Evolutionary conservation across 306 rosid species (phyloP), one percentile per base, ranked within the genome.

Genomic region (Cicer cuneatum): DNA sequence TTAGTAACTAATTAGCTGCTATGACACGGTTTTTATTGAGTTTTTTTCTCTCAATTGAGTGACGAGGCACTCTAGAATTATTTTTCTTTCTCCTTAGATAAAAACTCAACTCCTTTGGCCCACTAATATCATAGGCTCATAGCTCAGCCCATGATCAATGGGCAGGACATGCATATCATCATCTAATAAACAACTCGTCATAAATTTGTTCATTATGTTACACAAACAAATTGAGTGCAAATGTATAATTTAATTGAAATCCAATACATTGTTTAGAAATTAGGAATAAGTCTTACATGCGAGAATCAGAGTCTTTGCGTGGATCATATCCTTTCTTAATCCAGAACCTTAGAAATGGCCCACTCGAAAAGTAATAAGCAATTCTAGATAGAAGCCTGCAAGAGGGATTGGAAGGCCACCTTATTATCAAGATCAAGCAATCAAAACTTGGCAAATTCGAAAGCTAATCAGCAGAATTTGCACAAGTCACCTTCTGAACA

Each of bases 281-380:
- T 53, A 49, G 42, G 72, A 71, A 38, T 24, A 64, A 69, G 70
- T 52, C 96, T 88, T 75, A 94, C 97, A 85, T 87, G 84, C 89
- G 89, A 86, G 97, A 94, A 66, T 76, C 86, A 46, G 86, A 84
- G 66, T 88, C 91, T 81, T 90, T 88, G 69, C 98, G 95, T 64
- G 97, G 98, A 86, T 94, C 97, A 69, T 90, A 94, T 77, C 97
- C 98, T 76, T 86, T 94, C 87, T 79, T 94, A 63, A 94, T 91
- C 98, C 97, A 90, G 54, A 94, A 92, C 82, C 97, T 86, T 58
- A 79, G 88, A 86, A 90, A 94, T 59, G 98, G 98, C 74, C 98
- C 97, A 59, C 95, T 85, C 1, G 98, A 90, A 80, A 91, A 94
- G 88, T 91, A 94, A 83, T 91, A 94, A 73, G 98, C 90, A 71